Base-by-base conservation (phyloP, 257 asterid genomes). In the Nicotiana benthamiana region DNA sequence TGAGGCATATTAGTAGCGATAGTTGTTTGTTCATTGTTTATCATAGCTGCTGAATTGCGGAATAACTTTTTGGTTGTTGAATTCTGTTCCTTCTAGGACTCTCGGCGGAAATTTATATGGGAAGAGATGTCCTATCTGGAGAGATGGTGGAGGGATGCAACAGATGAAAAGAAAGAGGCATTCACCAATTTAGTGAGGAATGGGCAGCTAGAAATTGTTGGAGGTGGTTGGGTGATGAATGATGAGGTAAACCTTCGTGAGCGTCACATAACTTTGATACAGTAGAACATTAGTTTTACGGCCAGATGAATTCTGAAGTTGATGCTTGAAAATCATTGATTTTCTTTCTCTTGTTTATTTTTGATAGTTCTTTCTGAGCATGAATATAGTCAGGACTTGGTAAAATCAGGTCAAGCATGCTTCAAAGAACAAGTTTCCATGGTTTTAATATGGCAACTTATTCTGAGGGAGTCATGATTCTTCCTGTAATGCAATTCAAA, bases 141-240 rank as follows among this genome's bases (percentile, higher is more conserved):
- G 91, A 96, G 90, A 88, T 96, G 99, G 98, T 96, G 99, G 99
- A 90, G 98, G 84, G 99, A 96, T 70, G 89, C 99, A 81, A 89
- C 97, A 20, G 88, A 87, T 5, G 82, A 82, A 82, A 92, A 85
- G 82, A 92, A 84, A 79, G 97, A 94, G 83, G 81, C 94, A 76
- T 92, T 96, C 85, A 83, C 78, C 91, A 90, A 85, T 86, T 89
- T 96, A 82, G 97, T 91, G 86, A 90, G 79, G 88, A 94, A 80
- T 84, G 98, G 98, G 26, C 99, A 94, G 89, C 88, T 96, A 81
- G 98, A 96, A 89, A 94, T 96, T 82, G 99, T 96, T 57, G 97
- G 98, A 83, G 99, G 99, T 82, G 99, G 99, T 80, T 96, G 99
- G 98, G 99, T 96, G 91, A 96, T 96, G 99, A 96, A 96, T 84